These are phyloP conservation scores for Diplogelasinospora grovesii DNA, from an alignment of 495 filamentous ascomycete species.

Conservation along the genomic window DNA sequence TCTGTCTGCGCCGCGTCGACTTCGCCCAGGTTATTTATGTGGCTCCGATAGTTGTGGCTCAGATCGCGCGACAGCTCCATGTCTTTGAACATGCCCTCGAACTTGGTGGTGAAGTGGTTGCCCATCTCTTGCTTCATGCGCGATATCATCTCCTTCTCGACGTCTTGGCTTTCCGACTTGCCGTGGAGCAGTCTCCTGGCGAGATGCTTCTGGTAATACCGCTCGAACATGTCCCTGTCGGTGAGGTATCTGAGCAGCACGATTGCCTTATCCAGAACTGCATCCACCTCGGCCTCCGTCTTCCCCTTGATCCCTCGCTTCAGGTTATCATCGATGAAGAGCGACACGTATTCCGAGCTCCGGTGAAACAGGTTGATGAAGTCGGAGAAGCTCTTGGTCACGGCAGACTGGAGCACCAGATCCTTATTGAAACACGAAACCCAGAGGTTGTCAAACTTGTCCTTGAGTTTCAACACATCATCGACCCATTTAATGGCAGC, in stretches of 20 bases:
- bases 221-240: constrained; percentile 93
- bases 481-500: constrained; percentile 95
- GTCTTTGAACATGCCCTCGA: constrained; percentile 98
- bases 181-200: constrained; percentile 77
- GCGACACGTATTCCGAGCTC: constrained; percentile 84
- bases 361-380: constrained; percentile 85
- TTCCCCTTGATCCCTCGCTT: constrained; percentile 91
- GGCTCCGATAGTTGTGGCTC: constrained; percentile 63
- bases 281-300: constrained; percentile 84
- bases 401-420: constrained; percentile 67
- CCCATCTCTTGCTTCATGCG: constrained; percentile 95
- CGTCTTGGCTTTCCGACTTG: constrained; percentile 77
- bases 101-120: constrained; percentile 83
- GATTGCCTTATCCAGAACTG: constrained; percentile 83
- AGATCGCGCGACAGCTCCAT: constrained; percentile 87
- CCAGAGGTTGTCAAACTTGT: constrained; percentile 82
- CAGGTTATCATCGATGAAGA: constrained; percentile 96
- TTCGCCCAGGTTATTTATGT: constrained; percentile 58
- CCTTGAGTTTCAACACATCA: constrained; percentile 76
- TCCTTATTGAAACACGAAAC: constrained; percentile 62
- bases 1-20: constrained; percentile 64
- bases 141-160: constrained; percentile 90
- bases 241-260: constrained; percentile 75
- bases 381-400: constrained; percentile 76
- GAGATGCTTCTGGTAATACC: constrained; percentile 97